Evolutionary conservation across 1,284 basidiomycete species (phyloP).

Genomic region (Trichosporon inkin): DNA sequence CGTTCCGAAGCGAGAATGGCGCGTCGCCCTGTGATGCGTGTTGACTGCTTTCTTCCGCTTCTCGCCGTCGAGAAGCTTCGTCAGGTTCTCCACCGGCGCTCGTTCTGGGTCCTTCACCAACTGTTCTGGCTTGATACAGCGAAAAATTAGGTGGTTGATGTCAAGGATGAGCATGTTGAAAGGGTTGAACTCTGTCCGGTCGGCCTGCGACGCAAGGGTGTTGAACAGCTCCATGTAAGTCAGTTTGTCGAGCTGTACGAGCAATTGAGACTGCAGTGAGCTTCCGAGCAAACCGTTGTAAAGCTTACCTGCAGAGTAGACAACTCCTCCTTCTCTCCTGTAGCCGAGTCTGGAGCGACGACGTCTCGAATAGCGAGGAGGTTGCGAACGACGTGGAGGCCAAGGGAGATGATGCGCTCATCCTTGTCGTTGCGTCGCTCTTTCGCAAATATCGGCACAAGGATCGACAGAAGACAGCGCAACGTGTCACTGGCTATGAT

Average conservation of each 20-base stretch:
- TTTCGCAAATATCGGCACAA: conserved; percentile 66
- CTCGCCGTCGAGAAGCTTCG: conserved; percentile 68
- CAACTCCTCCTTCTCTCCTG: conserved; percentile 69
- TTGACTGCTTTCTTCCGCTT: conserved; percentile 59
- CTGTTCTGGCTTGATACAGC: conserved; percentile 64
- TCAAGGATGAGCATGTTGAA: conserved; percentile 87
- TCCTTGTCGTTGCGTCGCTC: conserved; percentile 68
- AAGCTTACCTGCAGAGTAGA: conserved; percentile 61
- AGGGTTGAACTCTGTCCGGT: conserved; percentile 67
- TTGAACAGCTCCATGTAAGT: conserved; percentile 72
- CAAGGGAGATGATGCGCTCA: conserved; percentile 75
- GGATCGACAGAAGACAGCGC: conserved; percentile 63
- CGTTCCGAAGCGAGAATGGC: conserved; percentile 90
- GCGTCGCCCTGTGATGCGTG: conserved; percentile 55
- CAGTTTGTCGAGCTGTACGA: conserved; percentile 66
- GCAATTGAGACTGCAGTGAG: conserved; percentile 58
- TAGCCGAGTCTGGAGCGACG: conserved; percentile 62
- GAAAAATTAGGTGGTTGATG: conserved; percentile 79
- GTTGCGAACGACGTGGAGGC: conserved; percentile 86
- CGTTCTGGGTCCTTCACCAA: conserved; percentile 63
- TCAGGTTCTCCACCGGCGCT: conserved; percentile 61
- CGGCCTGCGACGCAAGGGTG: conserved; percentile 72
- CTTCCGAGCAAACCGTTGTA: background rate
- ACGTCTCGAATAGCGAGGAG: conserved; percentile 83
- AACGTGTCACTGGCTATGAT: conserved; percentile 60